Conservation (phyloP, 2,329 filamentous ascomycete species). For the Didymella exigua region DNA sequence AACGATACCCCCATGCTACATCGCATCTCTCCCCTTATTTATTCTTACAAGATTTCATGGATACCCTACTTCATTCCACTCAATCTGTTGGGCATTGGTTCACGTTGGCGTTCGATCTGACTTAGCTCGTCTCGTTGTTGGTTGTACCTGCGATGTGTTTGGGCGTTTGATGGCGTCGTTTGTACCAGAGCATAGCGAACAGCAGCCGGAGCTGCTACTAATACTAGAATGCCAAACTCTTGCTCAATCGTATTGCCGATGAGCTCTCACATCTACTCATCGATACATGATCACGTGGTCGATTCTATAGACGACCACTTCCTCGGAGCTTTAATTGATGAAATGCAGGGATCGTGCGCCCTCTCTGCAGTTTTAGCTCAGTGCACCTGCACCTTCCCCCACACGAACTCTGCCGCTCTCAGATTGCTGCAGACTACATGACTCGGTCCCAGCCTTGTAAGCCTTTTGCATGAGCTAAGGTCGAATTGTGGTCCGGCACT, state of each 20-base stretch:
- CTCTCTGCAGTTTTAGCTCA: constrained; percentile 4
- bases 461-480: not conserved
- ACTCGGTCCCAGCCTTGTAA: not conserved
- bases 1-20: constrained; percentile 30
- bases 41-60: constrained; percentile 14
- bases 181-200: not conserved
- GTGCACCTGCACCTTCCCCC: not conserved
- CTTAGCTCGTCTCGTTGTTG: not conserved
- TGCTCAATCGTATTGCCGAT: not conserved
- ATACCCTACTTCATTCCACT: constrained; percentile 30
- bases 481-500: not conserved
- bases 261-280: not conserved
- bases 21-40: not conserved
- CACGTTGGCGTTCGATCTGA: not conserved
- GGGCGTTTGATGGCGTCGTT: constrained; percentile 3
- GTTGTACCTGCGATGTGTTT: not conserved
- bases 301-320: not conserved
- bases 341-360: not conserved
- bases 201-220: not conserved
- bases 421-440: not conserved
- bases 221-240: not conserved
- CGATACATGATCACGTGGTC: not conserved
- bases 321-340: not conserved
- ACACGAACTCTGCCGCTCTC: not conserved
- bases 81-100: constrained; percentile 6